These are phyloP conservation scores for Apiotrichum siamense DNA, from an alignment of 1,284 basidiomycete species.

Conservation along the genomic window DNA sequence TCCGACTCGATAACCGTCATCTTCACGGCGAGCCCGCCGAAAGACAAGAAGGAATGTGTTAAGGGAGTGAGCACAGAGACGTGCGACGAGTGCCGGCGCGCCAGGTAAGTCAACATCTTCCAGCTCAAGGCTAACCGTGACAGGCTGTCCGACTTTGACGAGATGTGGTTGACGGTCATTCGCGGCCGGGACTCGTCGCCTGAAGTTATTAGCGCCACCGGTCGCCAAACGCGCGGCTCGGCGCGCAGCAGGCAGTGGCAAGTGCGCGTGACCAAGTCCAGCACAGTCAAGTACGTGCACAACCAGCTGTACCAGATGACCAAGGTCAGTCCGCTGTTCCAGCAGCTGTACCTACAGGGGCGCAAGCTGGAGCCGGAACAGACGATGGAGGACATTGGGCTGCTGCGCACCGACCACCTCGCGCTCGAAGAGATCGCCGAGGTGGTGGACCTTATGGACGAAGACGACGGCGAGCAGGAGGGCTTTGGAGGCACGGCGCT, in stretches of 20 bases:
- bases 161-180: slow-evolving; percentile 17
- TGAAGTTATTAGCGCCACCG: background rate
- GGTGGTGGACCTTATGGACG: slow-evolving; percentile 23
- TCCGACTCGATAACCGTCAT: slow-evolving; percentile 15
- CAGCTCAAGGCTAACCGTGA: background rate
- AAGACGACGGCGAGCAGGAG: slow-evolving; percentile 19
- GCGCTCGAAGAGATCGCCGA: slow-evolving; percentile 18
- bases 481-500: slow-evolving; percentile 41
- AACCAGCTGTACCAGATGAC: slow-evolving; percentile 19
- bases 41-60: slow-evolving; percentile 3
- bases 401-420: slow-evolving; percentile 25
- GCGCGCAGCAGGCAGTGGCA: slow-evolving; percentile 1
- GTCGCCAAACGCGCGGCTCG: background rate
- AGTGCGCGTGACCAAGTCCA: slow-evolving; percentile 20
- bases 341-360: slow-evolving; percentile 21
- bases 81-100: slow-evolving; percentile 10
- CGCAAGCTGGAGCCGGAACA: slow-evolving; percentile 21
- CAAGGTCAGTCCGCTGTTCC: slow-evolving; percentile 27
- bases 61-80: slow-evolving; percentile 3
- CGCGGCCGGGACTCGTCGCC: background rate
- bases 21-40: slow-evolving; percentile 3
- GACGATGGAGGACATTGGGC: slow-evolving; percentile 27
- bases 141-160: slow-evolving; percentile 17
- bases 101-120: slow-evolving; percentile 2
- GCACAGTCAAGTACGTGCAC: slow-evolving; percentile 32